Conservation (phyloP, 495 filamentous ascomycete genomes). For the Penicillium subrubescens region DNA sequence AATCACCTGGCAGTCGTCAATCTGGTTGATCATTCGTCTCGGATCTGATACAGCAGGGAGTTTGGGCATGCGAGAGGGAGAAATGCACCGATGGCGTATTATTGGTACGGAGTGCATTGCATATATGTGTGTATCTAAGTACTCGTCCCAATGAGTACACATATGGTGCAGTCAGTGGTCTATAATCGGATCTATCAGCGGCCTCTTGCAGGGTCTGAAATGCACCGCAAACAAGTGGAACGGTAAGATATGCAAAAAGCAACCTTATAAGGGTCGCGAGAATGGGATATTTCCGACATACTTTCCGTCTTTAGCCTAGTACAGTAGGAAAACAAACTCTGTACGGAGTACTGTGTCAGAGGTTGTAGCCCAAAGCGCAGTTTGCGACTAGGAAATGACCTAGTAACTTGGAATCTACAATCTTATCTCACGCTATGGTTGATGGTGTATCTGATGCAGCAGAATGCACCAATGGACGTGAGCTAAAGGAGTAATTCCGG, state of each 20-base stretch:
- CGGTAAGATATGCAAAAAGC: not conserved
- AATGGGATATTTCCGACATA: not conserved
- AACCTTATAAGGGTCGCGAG: not conserved
- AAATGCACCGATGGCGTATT: not conserved
- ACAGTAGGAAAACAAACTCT: not conserved
- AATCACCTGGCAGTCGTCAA: not conserved
- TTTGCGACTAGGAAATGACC: too few species aligned
- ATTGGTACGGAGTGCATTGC: not conserved
- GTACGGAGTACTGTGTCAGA: not conserved
- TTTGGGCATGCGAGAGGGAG: slow-evolving; percentile 1
- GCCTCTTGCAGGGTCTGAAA: not conserved
- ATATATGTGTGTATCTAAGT: not conserved
- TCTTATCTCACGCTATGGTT: not conserved
- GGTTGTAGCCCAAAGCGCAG: too few species aligned
- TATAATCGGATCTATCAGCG: not conserved
- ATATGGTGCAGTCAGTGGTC: not conserved
- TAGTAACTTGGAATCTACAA: too few species aligned
- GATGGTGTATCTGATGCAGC: slow-evolving; percentile 7
- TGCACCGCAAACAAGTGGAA: not conserved
- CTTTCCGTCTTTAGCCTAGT: not conserved
- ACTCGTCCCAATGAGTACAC: too few species aligned
- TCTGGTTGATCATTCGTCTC: slow-evolving; percentile 19
- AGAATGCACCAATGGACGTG: slow-evolving; percentile 10
- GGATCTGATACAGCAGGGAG: slow-evolving; percentile 17
- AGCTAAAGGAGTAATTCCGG: not conserved